Evolutionary conservation across 768 basidiomycete species (phyloP).

Genomic region (Termitomyces sp.): DNA sequence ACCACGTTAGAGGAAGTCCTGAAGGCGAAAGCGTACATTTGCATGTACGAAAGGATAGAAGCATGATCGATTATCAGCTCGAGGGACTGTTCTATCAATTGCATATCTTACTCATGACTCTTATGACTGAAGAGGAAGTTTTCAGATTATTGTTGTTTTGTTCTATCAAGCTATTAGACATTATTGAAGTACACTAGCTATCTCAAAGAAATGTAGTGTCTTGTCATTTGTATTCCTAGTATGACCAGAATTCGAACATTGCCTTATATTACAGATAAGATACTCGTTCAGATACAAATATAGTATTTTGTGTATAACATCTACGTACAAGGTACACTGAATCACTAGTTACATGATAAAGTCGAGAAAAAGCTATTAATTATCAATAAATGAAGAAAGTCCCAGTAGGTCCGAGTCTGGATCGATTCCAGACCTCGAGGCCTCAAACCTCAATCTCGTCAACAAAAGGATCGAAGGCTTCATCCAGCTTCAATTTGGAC

Average conservation of each 20-base stretch:
- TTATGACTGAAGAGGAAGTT: background rate
- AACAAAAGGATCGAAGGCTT: constrained; percentile 27
- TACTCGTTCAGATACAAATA: background rate
- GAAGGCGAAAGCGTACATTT: constrained; percentile 88
- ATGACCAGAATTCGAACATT: background rate
- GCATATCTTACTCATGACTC: background rate
- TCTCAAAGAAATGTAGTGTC: background rate
- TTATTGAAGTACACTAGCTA: background rate
- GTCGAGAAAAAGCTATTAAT: background rate
- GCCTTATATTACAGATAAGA: background rate
- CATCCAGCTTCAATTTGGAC: constrained; percentile 15
- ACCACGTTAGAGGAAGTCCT: constrained; percentile 86
- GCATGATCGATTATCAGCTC: background rate
- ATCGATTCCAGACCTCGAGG: background rate
- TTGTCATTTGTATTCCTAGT: background rate
- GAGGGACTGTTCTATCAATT: background rate
- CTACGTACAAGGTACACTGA: background rate
- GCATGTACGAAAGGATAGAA: constrained; percentile 83
- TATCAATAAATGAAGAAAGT: background rate
- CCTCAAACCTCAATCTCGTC: constrained; percentile 27
- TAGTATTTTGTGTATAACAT: background rate
- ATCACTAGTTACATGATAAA: background rate
- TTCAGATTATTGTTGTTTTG: background rate
- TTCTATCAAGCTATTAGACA: background rate
- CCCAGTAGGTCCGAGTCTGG: background rate